Evolutionary conservation across 441 rosid species (phyloP), one percentile per base, ranked within the genome.

Genomic region (Viola pubescens): DNA sequence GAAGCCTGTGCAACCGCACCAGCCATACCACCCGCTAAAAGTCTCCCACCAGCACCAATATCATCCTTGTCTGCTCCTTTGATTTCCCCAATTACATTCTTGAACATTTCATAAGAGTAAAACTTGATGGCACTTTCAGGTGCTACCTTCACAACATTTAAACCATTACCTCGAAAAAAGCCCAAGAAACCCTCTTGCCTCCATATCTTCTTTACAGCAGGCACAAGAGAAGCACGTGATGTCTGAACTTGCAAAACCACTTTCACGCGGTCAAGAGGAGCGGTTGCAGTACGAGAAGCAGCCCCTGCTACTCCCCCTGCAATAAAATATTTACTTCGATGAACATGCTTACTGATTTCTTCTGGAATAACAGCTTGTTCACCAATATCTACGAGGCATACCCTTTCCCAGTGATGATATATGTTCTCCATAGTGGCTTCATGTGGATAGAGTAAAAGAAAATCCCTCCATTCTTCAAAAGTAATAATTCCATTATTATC

Each of bases 291-390:
- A n/a, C 97, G 94, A 57, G 99, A 90, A 57, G 86, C 82, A 38
- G 99, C 99, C 61, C 97, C 99, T 0, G 99, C 96, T 68, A 94
- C 73, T 34, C 96, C 99, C 58, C 99, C 99, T 0, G 99, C 95
- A 16, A 94, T 81, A 48, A 94, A 83, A 65, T 77, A 80, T 68
- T 77, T 86, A 74, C 76, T 83, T 75, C 88, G 75, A 57, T 83
- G 81, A 50, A 83, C 95, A 48, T 85, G 94, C 71, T 86, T 82
- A 67, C 88, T 88, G 69, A 94, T 90, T 72, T 96, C 97, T 68
- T 88, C 89, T 1, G 97, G 99, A 64, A 90, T 84, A 68, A 90
- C 95, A 49, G 96, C 87, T 64, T 86, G 92, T 70, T 94, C 98
- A 44, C 98, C 98, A 63, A 94, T 89, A 68, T 94, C 98, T 58